A percentile compares a stretch with the other conserved stretches of the same genome.
Evolutionary conservation across 2,329 filamentous ascomycete genomes (phyloP).

Genomic region (Colletotrichum gigasporum): DNA sequence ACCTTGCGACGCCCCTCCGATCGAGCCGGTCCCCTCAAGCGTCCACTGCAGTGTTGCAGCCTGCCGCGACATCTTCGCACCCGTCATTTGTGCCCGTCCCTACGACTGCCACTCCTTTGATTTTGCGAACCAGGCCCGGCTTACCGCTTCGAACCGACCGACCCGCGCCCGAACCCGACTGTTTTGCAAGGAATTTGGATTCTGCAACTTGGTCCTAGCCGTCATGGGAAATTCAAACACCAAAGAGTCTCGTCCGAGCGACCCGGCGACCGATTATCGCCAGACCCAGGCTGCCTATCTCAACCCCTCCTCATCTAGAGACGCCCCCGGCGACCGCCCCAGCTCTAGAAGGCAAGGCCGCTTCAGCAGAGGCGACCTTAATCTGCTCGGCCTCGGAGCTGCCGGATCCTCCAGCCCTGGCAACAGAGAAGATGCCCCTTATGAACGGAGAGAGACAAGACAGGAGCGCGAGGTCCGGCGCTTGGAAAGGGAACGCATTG

Average conservation of each 20-base stretch:
- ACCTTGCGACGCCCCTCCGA: neutral
- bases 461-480: conserved; percentile 90
- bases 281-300: conserved; percentile 25
- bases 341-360: conserved; percentile 31
- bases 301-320: conserved; percentile 12
- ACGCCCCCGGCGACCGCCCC: conserved; percentile 8
- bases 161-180: no score
- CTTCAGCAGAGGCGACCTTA: conserved; percentile 55
- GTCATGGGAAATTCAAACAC: conserved; percentile 51
- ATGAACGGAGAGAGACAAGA: conserved; percentile 83
- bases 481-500: conserved; percentile 80
- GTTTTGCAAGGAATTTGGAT: no score
- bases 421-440: conserved; percentile 52
- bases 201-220: no score
- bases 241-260: conserved; percentile 46
- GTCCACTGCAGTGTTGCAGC: neutral
- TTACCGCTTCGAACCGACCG: neutral
- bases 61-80: neutral
- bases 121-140: neutral
- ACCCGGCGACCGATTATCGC: conserved; percentile 26
- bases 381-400: conserved; percentile 54
- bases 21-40: no score
- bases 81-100: neutral
- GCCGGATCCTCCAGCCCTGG: conserved; percentile 47
- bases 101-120: neutral